A percentile compares a stretch with the other conserved stretches of the same genome.
phyloP scores from a whole-genome alignment of 192 early-diverging fungal genomes.

The Piromyces finnis region DNA sequence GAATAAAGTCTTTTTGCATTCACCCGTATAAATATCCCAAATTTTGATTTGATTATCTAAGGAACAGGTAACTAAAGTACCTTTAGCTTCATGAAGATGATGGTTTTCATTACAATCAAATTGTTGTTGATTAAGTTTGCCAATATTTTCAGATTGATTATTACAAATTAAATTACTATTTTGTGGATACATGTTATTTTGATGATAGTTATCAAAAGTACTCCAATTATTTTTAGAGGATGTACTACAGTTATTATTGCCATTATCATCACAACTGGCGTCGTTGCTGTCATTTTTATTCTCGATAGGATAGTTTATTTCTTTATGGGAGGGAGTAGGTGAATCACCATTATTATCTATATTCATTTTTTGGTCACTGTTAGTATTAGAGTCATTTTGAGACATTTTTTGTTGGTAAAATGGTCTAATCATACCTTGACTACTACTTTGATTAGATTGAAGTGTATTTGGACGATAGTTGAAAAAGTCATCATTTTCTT shows the following conservation, averaged over 20 bases:
- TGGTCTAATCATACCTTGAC: not conserved
- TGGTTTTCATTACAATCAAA: constrained; percentile 19
- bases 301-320: too few relatives aligned
- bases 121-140: not conserved
- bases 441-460: not conserved
- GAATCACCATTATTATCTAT: too few relatives aligned
- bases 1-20: constrained; percentile 56
- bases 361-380: not conserved
- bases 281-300: not conserved
- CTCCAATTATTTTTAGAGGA: too few relatives aligned
- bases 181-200: too few relatives aligned
- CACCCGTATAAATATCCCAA: constrained; percentile 75
- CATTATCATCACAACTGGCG: not conserved
- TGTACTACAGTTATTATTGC: not conserved
- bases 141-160: too few relatives aligned
- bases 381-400: not conserved
- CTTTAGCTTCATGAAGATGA: constrained; percentile 43
- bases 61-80: constrained; percentile 53
- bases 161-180: too few relatives aligned
- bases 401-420: not conserved
- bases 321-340: too few relatives aligned
- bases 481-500: not conserved
- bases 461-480: not conserved
- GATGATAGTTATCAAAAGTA: too few relatives aligned
- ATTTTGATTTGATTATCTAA: constrained; percentile 75